phyloP scores from a whole-genome alignment of 192 early-diverging fungal genomes.

The Backusella psychrophila region DNA sequence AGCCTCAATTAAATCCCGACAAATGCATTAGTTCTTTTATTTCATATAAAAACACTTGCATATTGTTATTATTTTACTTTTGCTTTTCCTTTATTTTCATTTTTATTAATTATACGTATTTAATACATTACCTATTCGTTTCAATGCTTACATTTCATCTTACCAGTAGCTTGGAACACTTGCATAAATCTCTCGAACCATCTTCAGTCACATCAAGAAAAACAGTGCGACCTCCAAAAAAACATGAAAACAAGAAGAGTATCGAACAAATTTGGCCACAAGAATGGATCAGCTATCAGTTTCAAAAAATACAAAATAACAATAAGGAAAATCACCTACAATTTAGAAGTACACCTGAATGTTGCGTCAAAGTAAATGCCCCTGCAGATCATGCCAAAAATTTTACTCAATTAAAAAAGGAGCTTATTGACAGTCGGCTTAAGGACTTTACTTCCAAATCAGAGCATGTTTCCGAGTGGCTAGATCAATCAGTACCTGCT shows the following conservation, averaged over 20 bases:
- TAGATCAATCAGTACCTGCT: background rate
- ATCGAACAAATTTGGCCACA: background rate
- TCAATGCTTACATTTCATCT: background rate
- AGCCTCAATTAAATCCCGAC: background rate
- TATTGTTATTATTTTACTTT: background rate
- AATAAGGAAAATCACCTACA: background rate
- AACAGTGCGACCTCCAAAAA: background rate
- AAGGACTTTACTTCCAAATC: background rate
- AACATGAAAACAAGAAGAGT: background rate
- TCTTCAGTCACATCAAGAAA: background rate
- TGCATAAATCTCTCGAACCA: background rate
- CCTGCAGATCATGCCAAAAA: background rate
- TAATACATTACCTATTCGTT: background rate
- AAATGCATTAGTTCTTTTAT: background rate
- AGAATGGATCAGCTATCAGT: background rate
- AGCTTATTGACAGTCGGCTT: constrained; percentile 5
- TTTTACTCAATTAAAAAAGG: background rate
- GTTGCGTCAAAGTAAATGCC: background rate
- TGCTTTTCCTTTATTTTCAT: background rate
- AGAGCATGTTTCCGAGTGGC: background rate
- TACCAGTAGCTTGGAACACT: background rate
- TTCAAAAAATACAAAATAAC: background rate
- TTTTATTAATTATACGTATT: background rate
- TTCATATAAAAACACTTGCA: background rate
- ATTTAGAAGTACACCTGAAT: constrained; percentile 3